A percentile compares a stretch with the other conserved stretches of the same genome.
These are phyloP conservation scores for Aspergillus candidus DNA, from an alignment of 2,329 filamentous ascomycete genomes.

Conservation along the genomic window DNA sequence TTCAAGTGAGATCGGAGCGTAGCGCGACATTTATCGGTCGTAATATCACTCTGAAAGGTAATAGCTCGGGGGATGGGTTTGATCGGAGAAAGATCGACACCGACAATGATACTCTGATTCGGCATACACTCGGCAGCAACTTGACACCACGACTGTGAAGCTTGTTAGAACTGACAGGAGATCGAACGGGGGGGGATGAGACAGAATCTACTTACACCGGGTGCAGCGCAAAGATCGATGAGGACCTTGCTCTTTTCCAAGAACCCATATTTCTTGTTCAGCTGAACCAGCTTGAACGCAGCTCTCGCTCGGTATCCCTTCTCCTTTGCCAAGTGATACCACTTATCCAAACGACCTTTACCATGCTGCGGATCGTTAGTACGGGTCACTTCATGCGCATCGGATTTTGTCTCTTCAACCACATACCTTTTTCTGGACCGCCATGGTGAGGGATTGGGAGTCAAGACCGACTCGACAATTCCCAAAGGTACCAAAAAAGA, in stretches of 20 bases:
- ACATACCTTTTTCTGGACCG: constrained; percentile 82
- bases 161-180: constrained; percentile 13
- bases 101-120: constrained; percentile 78
- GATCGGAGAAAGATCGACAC: constrained; percentile 90
- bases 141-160: constrained; percentile 77
- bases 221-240: constrained; percentile 94
- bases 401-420: background rate
- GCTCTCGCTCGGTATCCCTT: constrained; percentile 94
- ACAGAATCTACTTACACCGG: constrained; percentile 58
- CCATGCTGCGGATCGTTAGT: constrained; percentile 57
- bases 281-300: constrained; percentile 94
- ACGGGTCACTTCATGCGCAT: constrained; percentile 6
- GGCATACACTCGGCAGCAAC: constrained; percentile 96
- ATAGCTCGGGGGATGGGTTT: constrained; percentile 93
- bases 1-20: constrained; percentile 87
- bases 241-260: constrained; percentile 94
- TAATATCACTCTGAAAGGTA: constrained; percentile 96
- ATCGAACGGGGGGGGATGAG: background rate
- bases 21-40: constrained; percentile 88
- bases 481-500: constrained; percentile 13
- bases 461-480: constrained; percentile 20
- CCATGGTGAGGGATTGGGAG: constrained; percentile 55
- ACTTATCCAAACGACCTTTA: constrained; percentile 97
- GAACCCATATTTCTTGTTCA: constrained; percentile 99
- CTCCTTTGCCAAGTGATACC: constrained; percentile 97